Base-by-base conservation (phyloP, 768 basidiomycete genomes). In the Xerocomellus amylosporus region DNA sequence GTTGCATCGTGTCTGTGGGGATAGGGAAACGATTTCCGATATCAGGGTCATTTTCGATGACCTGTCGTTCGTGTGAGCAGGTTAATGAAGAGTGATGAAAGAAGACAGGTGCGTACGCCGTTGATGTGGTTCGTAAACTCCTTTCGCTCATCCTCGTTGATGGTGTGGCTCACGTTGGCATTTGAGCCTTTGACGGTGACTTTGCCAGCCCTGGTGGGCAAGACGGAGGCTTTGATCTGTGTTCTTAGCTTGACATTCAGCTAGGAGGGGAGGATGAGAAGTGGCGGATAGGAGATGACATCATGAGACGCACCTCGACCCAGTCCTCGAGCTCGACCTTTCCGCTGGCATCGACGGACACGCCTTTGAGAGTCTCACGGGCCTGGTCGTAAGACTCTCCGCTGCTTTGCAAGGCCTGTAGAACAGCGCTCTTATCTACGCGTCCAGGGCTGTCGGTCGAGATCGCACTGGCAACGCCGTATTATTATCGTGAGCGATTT, bases 41-140 rank as follows among this genome's bases (percentile, higher is more conserved):
- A 69, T 97, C 97, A 31, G 84, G 68, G 68, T 98, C 97, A 55
- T 90, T 90, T 64, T 90, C 91, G 55, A 99, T 83, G 30, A 98
- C 86, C 95, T 98, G 60, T 42, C 15, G 24, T 8, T 31, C 13
- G 33, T n/a, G 65, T 54, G 49, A 53, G 54, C 24, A 49, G n/a
- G n/a, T 24, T 53, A 19, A 56, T 12, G 5, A 52, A 51, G 12
- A 20, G n/a, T 3, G 26, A 14, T 14, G 30, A 39, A 44, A 47
- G 19, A 53, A 20, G 30, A 46, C 20, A 49, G n/a, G 30, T 59
- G 71, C 89, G 59, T 64, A 97, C 96, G 55, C 81, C 75, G 69
- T 99, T 99, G 77, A 99, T 98, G 73, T 99, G 96, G 67, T 92
- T 89, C n/a, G 96, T 98, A 74, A 98, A 98, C 68, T 96, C 94